phyloP scores from a whole-genome alignment of 2,329 filamentous ascomycete genomes.

The Aspergillus piperis region DNA sequence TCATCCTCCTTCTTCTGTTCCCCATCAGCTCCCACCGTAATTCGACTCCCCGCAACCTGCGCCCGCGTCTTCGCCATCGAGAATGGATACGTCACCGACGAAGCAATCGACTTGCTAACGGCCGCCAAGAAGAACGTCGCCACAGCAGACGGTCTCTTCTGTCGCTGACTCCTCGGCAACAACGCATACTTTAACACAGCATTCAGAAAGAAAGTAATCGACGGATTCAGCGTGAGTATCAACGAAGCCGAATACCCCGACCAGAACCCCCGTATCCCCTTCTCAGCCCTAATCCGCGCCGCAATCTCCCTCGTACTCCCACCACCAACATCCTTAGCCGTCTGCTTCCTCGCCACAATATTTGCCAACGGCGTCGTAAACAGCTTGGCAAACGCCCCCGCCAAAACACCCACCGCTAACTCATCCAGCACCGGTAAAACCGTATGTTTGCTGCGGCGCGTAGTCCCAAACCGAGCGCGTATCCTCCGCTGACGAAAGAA shows the following conservation, averaged over 20 bases:
- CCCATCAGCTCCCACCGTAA: conserved; percentile 19
- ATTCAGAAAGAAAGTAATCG: conserved; percentile 82
- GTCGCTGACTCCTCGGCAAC: conserved; percentile 55
- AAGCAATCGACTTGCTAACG: conserved; percentile 74
- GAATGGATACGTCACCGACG: conserved; percentile 79
- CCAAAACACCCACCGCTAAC: conserved; percentile 67
- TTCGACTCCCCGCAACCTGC: conserved; percentile 54
- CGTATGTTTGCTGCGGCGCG: conserved; percentile 28
- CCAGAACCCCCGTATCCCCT: conserved; percentile 78
- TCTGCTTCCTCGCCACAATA: conserved; percentile 80
- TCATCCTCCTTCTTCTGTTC: conserved; percentile 26
- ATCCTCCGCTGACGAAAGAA: conserved; percentile 53
- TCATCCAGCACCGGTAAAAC: conserved; percentile 68
- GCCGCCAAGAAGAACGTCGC: conserved; percentile 70
- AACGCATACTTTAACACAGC: conserved; percentile 66
- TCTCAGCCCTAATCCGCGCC: conserved; percentile 64
- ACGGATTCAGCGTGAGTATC: conserved; percentile 80
- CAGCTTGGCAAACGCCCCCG: conserved; percentile 72
- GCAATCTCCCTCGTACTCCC: conserved; percentile 59
- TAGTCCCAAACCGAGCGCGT: conserved; percentile 32
- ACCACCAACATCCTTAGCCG: conserved; percentile 42
- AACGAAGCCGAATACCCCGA: conserved; percentile 81
- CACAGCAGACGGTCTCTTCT: conserved; percentile 54
- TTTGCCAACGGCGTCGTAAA: conserved; percentile 81
- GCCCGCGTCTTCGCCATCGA: conserved; percentile 79